Conservation (phyloP, 108 stramenopile species). For the Nitzschia sp. region DNA sequence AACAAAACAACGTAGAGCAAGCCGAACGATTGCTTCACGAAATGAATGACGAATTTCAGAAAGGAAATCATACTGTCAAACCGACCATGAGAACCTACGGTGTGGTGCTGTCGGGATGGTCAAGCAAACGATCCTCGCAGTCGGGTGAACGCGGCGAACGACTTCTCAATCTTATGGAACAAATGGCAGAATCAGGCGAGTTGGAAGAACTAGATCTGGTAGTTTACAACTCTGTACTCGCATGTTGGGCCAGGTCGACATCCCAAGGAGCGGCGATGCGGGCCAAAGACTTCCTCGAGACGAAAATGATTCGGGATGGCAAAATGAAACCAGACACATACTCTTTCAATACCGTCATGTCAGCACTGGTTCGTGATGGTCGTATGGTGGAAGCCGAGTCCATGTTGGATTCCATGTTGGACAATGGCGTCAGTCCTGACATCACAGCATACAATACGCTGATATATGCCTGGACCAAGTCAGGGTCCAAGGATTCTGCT, state of each 20-base stretch:
- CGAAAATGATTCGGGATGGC: constrained; percentile 18
- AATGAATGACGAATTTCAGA: constrained; percentile 34
- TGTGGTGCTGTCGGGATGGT: constrained; percentile 26
- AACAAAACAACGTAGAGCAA: constrained; percentile 22
- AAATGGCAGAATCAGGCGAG: constrained; percentile 60
- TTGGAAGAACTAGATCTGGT: constrained; percentile 56
- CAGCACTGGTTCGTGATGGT: constrained; percentile 21
- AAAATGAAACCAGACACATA: constrained; percentile 31
- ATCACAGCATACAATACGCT: constrained; percentile 44
- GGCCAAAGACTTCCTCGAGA: constrained; percentile 18
- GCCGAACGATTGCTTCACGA: constrained; percentile 34
- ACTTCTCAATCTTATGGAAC: constrained; percentile 58
- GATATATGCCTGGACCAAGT: constrained; percentile 28
- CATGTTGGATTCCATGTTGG: constrained; percentile 39
- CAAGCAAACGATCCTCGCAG: constrained; percentile 7
- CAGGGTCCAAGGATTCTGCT: constrained; percentile 34
- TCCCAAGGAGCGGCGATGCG: background rate
- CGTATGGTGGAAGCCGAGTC: constrained; percentile 21
- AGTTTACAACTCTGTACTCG: constrained; percentile 69
- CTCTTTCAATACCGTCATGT: constrained; percentile 36
- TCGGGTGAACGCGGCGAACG: constrained; percentile 31
- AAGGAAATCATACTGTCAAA: constrained; percentile 25
- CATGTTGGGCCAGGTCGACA: constrained; percentile 64
- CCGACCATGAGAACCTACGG: constrained; percentile 36
- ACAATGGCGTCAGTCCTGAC: constrained; percentile 24